phyloP scores from a whole-genome alignment of 495 filamentous ascomycete species.

The Pyronema omphalodes region DNA sequence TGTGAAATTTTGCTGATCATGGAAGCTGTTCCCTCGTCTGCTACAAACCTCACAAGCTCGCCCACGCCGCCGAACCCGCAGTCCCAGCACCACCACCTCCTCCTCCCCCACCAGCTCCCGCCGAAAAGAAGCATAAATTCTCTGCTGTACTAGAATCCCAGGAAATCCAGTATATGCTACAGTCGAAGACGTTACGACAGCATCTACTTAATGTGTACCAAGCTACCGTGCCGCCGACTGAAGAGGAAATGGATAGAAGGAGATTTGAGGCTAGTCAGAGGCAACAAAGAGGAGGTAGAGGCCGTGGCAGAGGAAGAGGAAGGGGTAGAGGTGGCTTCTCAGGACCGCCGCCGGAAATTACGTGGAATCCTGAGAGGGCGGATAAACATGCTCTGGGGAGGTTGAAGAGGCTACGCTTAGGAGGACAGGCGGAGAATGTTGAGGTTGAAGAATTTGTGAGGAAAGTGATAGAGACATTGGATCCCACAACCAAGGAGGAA shows the following conservation, averaged over 20 bases:
- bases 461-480: slow-evolving; percentile 8
- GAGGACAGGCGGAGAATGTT: slow-evolving; percentile 7
- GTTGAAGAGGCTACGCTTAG: slow-evolving; percentile 7
- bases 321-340: slow-evolving; percentile 4
- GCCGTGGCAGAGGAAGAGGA: slow-evolving; percentile 6
- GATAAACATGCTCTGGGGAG: slow-evolving; percentile 10
- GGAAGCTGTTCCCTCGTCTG: slow-evolving; percentile 20
- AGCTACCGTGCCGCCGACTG: slow-evolving; percentile 10
- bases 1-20: neutral
- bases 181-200: slow-evolving; percentile 11
- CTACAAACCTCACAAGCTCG: slow-evolving; percentile 19
- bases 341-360: neutral
- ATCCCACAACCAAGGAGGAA: neutral
- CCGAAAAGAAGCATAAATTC: slow-evolving; percentile 4
- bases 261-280: neutral
- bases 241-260: neutral
- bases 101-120: neutral
- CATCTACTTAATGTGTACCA: slow-evolving; percentile 15
- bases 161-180: slow-evolving; percentile 12
- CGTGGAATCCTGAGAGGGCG: slow-evolving; percentile 15
- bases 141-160: slow-evolving; percentile 12
- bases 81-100: neutral
- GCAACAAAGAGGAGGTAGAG: slow-evolving; percentile 20
- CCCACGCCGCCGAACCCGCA: slow-evolving; percentile 7
- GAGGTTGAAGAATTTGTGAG: slow-evolving; percentile 21